Evolutionary conservation across 1,284 basidiomycete genomes (phyloP), one percentile per base, ranked within the genome.

Genomic region (Marasmius tenuissimus): DNA sequence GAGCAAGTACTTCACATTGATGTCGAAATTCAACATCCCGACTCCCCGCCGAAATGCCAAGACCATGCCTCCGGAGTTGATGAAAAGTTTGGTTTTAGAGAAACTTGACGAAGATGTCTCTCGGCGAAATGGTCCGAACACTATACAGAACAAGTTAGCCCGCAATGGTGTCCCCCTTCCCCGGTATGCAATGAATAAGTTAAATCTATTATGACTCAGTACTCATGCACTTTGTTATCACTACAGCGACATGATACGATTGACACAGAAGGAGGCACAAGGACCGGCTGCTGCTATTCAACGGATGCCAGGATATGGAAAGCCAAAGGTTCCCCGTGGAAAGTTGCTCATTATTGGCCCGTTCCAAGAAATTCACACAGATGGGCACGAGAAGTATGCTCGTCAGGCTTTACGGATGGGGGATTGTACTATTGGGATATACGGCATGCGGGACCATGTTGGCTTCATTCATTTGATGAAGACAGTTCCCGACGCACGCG

Each of bases 221-320:
- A n/a, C n/a, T n/a, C n/a, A n/a, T n/a, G n/a, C n/a, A n/a, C n/a
- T n/a, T n/a, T n/a, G n/a, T n/a, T n/a, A n/a, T n/a, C n/a, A n/a
- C n/a, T n/a, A n/a, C 35, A 66, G 65, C n/a, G 63, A 66, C 42
- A 57, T 56, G 7, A 55, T 66, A n/a, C 54, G 60, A 16, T 37
- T 59, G 47, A 54, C 66, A 5, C 52, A 65, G 61, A 12, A 37
- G 12, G 37, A 58, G 42, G 50, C 6, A n/a, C 40, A 65, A 20
- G 49, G 54, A 10, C 61, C 63, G 4, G 61, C 55, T 0, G 63
- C 63, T 14, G 50, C 61, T 20, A 39, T 60, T 18, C 12, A 56
- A 49, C 58, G 69, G 1, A 69, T 69, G 40, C 69, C 70, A 5
- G 70, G 70, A n/a, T 20, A 50, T 33, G 18, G 40, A 12, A 54